phyloP scores from a whole-genome alignment of 306 rosid genomes.

The Cucumis cinereus region DNA sequence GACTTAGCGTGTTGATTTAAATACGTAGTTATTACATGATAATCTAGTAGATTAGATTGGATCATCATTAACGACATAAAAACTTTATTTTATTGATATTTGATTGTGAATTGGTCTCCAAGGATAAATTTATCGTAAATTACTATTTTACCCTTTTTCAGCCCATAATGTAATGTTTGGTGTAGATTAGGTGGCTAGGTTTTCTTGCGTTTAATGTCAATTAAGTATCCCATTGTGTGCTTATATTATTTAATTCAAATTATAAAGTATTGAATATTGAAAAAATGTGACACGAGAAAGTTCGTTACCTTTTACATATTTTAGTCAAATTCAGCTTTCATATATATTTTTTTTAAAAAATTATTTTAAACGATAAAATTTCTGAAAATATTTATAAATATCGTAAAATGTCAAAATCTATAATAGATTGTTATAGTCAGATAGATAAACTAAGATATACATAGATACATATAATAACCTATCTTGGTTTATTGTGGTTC shows the following conservation, averaged over 20 bases:
- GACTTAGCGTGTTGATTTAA: background rate
- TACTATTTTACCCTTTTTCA: background rate
- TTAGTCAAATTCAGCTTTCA: too few relatives aligned
- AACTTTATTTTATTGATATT: background rate
- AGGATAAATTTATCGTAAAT: background rate
- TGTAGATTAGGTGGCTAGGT: background rate
- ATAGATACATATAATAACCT: too few relatives aligned
- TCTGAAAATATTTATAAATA: too few relatives aligned
- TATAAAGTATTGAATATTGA: too few relatives aligned
- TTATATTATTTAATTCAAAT: background rate
- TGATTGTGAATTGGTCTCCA: constrained; percentile 9
- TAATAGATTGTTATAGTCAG: too few relatives aligned
- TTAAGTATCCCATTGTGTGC: background rate
- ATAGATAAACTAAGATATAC: too few relatives aligned
- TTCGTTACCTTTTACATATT: too few relatives aligned
- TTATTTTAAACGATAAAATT: too few relatives aligned
- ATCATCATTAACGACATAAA: background rate
- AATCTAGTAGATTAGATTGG: background rate
- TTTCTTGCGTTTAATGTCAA: background rate
- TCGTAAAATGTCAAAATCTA: too few relatives aligned
- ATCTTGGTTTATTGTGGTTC: too few relatives aligned
- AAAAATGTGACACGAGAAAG: too few relatives aligned
- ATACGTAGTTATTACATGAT: background rate
- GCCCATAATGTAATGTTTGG: background rate
- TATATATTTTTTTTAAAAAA: too few relatives aligned